Percentiles rank a stretch among this genome's conserved stretches.
These are phyloP conservation scores for Diaporthe velutina DNA, from an alignment of 2,329 filamentous ascomycete species.

Conservation along the genomic window DNA sequence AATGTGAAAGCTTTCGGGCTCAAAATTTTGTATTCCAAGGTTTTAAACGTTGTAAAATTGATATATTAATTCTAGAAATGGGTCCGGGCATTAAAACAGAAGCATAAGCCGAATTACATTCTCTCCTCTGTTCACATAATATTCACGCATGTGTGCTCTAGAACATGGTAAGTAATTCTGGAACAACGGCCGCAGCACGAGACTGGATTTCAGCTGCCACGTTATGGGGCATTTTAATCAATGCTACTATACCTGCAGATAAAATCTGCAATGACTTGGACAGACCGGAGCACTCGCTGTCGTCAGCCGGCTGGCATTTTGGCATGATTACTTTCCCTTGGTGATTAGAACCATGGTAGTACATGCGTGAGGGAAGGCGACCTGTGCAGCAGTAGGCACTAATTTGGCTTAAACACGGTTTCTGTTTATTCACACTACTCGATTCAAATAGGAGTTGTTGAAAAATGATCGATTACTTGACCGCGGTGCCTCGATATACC, in stretches of 20 bases:
- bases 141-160: neutral
- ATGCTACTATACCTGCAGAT: neutral
- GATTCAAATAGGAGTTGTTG: too few relatives aligned
- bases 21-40: neutral
- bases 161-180: neutral
- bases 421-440: too few relatives aligned
- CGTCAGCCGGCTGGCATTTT: neutral
- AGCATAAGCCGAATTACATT: neutral
- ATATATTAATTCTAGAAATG: neutral
- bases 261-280: neutral
- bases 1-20: neutral
- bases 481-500: too few relatives aligned
- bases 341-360: too few relatives aligned
- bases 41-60: neutral
- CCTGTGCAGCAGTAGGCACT: too few relatives aligned
- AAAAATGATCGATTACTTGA: too few relatives aligned
- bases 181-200: neutral
- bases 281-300: neutral
- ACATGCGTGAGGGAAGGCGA: too few relatives aligned
- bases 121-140: neutral
- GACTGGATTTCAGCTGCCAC: neutral
- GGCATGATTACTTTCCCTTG: neutral
- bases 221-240: neutral
- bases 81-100: neutral
- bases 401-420: too few relatives aligned